Evolutionary conservation across 2,329 filamentous ascomycete species (phyloP), one percentile per base, ranked within the genome.

Genomic region (Alternaria rosae): DNA sequence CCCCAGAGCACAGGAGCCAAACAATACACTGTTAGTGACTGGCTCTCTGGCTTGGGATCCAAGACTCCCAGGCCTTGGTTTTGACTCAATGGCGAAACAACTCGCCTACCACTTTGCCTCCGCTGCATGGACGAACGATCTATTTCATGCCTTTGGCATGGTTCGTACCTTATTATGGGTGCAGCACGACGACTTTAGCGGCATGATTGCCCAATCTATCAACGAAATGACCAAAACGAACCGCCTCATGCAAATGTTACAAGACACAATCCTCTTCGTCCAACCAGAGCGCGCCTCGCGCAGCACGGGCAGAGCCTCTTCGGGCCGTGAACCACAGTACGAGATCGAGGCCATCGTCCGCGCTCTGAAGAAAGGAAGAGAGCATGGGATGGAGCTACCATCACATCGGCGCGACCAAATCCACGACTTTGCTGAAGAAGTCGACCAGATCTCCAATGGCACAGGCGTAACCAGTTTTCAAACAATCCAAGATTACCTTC

Each of bases 141-240:
- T 90, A 0, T 87, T 96, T 69, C 91, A 97, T 70, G 83, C 84
- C 26, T 94, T 93, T 74, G 94, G 94, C 4, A 85, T 89, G 17
- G 89, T 97, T 4, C 88, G 93, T 51, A 90, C 94, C 83, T 84
- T 98, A 1, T 75, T 94, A 41, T 94, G 93, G 89, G 72, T 89
- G 4, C 84, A 86, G 1, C 82, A 89, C 44, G 82, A 86, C 0
- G 90, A 92, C 58, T 88, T 88, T 66, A 71, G 78, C 7, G 64
- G 77, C 1, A 68, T 92, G 1, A 61, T 97, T 8, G 91, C 94
- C 0, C 86, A 54, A 80, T 82, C 69, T 2, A 73, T 91, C 3
- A 77, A 82, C 32, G 77, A 82, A 1, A 86, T 90, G n/a, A 84
- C 79, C 43, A 89, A 88, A 47, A 76, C 83, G 21, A 83, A 86